phyloP scores from a whole-genome alignment of 2,329 filamentous ascomycete species.

The Pestalotiopsis fici region DNA sequence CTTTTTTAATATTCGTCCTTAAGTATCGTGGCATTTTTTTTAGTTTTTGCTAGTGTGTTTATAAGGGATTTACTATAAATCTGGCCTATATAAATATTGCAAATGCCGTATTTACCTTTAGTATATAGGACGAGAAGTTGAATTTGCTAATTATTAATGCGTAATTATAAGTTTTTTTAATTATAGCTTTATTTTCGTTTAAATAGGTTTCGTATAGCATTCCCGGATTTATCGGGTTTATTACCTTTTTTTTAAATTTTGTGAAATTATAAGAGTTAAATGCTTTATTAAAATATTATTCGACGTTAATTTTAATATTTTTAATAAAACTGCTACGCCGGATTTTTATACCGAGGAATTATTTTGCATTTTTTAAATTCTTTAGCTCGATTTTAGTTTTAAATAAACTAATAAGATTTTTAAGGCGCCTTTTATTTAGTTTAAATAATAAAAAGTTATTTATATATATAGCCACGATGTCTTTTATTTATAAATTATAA shows the following conservation, averaged over 20 bases:
- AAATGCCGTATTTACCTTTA: neutral
- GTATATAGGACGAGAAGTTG: neutral
- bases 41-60: neutral
- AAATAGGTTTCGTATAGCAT: neutral
- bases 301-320: too few relatives aligned
- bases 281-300: neutral
- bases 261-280: neutral
- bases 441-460: neutral
- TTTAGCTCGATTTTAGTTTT: too few relatives aligned
- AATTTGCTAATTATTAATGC: too few relatives aligned
- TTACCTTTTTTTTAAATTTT: neutral
- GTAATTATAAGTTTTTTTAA: too few relatives aligned
- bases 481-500: neutral
- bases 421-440: neutral
- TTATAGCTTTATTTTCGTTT: neutral
- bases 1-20: too few relatives aligned
- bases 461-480: neutral
- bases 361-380: neutral
- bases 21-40: neutral
- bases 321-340: neutral
- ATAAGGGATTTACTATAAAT: neutral
- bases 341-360: neutral
- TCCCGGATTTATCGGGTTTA: neutral
- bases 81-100: neutral
- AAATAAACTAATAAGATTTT: neutral